A percentile compares a stretch with the other conserved stretches of the same genome.
These are phyloP conservation scores for Phytophthora megakarya DNA, from an alignment of 352 stramenopile genomes.

Conservation along the genomic window DNA sequence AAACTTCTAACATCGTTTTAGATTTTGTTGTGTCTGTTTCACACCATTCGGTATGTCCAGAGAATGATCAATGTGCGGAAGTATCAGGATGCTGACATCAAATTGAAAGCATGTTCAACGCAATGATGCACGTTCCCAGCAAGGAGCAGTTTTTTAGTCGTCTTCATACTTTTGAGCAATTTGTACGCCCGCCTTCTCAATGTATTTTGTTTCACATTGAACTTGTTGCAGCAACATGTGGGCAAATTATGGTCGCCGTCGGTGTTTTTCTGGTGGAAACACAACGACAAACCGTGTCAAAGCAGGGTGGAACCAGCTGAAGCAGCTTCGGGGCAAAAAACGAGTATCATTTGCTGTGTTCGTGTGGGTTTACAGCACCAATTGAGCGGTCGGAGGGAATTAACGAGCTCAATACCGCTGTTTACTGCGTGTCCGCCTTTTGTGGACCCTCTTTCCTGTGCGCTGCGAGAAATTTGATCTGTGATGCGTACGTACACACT, in stretches of 20 bases:
- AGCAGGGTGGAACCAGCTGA: slow-evolving; percentile 5
- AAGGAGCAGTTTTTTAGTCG: no score
- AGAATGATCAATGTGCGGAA: not conserved
- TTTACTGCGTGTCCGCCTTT: not conserved
- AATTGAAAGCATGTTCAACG: no score
- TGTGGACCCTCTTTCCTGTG: not conserved
- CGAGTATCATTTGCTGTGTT: not conserved
- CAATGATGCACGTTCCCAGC: no score
- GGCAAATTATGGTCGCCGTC: not conserved
- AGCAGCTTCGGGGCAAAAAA: slow-evolving; percentile 4
- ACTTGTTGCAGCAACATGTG: not conserved
- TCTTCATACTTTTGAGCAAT: no score
- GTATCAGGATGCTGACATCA: no score
- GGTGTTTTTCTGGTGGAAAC: slow-evolving; percentile 1
- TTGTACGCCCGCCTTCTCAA: no score
- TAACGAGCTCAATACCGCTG: not conserved
- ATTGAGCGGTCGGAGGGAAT: not conserved
- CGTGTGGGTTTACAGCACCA: slow-evolving; percentile 3
- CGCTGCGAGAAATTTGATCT: not conserved
- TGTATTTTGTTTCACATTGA: no score
- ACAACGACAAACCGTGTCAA: slow-evolving; percentile 6
- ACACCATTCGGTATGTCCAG: not conserved
- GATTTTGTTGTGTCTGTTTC: slow-evolving; percentile 7
- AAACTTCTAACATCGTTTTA: not conserved
- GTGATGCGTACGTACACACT: no score